A percentile compares a stretch with the other conserved stretches of the same genome.
phyloP scores from a whole-genome alignment of 2,329 filamentous ascomycete species.

The Botryotinia globosa region DNA sequence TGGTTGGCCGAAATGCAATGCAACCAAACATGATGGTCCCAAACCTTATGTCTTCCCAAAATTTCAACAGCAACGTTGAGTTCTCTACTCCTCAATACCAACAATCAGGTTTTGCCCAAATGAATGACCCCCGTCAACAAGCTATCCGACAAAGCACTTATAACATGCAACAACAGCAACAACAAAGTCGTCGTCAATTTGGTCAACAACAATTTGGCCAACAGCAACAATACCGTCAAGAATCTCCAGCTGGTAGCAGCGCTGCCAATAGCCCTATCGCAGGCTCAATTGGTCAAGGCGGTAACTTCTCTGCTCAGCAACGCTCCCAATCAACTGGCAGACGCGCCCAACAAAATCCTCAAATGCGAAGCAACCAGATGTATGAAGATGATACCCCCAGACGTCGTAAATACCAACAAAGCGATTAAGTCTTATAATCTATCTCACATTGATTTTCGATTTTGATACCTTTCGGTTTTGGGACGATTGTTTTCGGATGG shows the following conservation, averaged over 20 bases:
- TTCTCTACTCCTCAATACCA: conserved; percentile 15
- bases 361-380: conserved; percentile 12
- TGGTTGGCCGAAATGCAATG: not conserved
- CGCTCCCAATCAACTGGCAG: not conserved
- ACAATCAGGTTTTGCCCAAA: not conserved
- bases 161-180: not conserved
- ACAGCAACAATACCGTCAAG: conserved; percentile 7
- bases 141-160: conserved; percentile 4
- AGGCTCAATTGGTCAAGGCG: not conserved
- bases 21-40: conserved; percentile 2
- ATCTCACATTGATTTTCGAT: not conserved
- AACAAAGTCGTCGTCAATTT: conserved; percentile 10
- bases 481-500: not conserved
- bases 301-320: conserved; percentile 6
- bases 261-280: not conserved
- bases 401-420: not conserved
- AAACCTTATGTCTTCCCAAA: conserved; percentile 6
- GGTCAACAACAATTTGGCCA: not conserved
- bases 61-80: conserved; percentile 2
- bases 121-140: conserved; percentile 1
- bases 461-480: conserved; percentile 3
- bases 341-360: not conserved
- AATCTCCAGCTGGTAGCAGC: not conserved
- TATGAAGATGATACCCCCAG: not conserved
- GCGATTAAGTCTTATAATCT: not conserved